A percentile compares a stretch with the other conserved stretches of the same genome.
Evolutionary conservation across 148 eudicot species (phyloP).

Genomic region (Rhododendron vialii): DNA sequence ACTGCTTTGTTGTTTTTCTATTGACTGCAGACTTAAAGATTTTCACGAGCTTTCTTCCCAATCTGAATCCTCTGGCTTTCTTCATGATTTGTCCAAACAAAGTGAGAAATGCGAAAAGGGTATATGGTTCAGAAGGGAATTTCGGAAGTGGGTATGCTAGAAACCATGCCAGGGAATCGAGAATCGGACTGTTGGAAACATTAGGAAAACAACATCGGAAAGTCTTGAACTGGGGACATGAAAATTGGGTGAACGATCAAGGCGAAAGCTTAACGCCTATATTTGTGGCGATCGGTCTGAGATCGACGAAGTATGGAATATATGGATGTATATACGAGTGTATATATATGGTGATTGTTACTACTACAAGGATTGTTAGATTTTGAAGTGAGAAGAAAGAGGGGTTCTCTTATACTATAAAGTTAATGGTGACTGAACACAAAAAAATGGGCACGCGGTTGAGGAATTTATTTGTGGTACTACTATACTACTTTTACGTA

Average conservation of each 20-base stretch:
- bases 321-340: neutral
- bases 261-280: neutral
- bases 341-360: neutral
- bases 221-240: neutral
- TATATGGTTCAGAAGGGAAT: neutral
- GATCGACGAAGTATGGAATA: neutral
- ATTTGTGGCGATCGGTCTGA: neutral
- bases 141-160: neutral
- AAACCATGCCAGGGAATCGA: neutral
- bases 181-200: neutral
- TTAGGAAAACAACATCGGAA: neutral
- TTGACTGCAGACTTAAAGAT: slow-evolving; percentile 38
- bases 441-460: neutral
- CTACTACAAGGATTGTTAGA: neutral
- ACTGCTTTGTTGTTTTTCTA: slow-evolving; percentile 10
- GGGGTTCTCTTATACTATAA: neutral
- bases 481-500: neutral
- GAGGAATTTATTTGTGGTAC: neutral
- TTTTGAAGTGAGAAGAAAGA: neutral
- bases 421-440: neutral
- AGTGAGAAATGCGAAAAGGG: neutral
- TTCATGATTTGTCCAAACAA: slow-evolving; percentile 7
- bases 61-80: slow-evolving; percentile 37
- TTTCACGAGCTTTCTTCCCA: slow-evolving; percentile 41
- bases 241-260: neutral